A percentile compares a stretch with the other conserved stretches of the same genome.
These are phyloP conservation scores for Penicillium bovifimosum DNA, from an alignment of 495 filamentous ascomycete genomes.

Conservation along the genomic window DNA sequence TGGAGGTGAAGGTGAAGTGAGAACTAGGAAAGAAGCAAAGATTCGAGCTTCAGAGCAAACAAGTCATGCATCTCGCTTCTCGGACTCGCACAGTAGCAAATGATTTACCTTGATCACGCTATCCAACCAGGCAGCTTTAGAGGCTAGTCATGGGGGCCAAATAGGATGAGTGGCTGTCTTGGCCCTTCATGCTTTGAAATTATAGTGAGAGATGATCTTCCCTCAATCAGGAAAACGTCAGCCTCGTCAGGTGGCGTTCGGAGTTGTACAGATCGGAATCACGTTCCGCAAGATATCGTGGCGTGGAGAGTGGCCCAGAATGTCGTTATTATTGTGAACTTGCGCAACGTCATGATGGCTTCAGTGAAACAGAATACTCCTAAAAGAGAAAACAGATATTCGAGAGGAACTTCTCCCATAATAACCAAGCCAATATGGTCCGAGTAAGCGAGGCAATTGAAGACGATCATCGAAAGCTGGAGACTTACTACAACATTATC, in stretches of 20 bases:
- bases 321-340: background rate
- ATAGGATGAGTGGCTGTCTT: background rate
- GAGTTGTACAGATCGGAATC: slow-evolving; percentile 1
- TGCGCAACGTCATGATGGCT: background rate
- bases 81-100: background rate
- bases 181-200: background rate
- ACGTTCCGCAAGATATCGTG: background rate
- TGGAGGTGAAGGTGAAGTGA: background rate
- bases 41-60: background rate
- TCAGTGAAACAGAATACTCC: background rate
- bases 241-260: background rate
- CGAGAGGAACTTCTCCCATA: background rate
- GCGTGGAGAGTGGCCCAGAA: background rate
- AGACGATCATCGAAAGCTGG: slow-evolving; percentile 56
- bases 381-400: background rate
- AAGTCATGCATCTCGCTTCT: background rate
- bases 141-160: background rate
- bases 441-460: slow-evolving; percentile 20
- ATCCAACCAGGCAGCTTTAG: background rate
- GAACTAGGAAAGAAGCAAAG: background rate
- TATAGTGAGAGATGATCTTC: background rate
- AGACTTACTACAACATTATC: slow-evolving; percentile 53
- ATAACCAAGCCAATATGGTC: slow-evolving; percentile 6
- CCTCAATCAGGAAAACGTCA: background rate
- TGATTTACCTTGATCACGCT: background rate